Evolutionary conservation across 768 basidiomycete genomes (phyloP).

Genomic region (Rhodotorula diobovata): DNA sequence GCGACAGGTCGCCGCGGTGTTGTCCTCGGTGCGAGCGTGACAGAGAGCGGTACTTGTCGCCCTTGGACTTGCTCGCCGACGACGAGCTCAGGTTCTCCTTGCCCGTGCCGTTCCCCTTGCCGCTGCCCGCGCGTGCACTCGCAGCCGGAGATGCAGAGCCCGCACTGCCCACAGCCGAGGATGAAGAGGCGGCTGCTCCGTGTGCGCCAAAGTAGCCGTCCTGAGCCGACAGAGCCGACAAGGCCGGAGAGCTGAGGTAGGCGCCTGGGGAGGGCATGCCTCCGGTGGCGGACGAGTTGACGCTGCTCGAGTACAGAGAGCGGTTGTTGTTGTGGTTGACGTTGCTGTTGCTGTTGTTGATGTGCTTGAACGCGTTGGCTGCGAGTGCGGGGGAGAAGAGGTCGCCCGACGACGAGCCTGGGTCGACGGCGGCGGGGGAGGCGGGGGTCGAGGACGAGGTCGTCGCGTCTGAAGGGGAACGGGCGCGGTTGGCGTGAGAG

Average conservation of each 20-base stretch:
- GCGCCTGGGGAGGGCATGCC: neutral
- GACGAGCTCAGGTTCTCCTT: conserved; percentile 16
- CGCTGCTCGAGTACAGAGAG: neutral
- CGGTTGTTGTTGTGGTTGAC: neutral
- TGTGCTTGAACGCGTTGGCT: neutral
- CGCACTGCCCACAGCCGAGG: neutral
- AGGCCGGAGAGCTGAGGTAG: neutral
- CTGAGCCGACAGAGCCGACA: neutral
- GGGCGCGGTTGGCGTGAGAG: conserved; percentile 2
- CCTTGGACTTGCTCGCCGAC: neutral
- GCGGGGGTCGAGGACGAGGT: neutral
- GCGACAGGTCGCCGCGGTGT: neutral
- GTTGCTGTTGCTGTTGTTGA: too few species aligned
- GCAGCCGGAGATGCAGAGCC: neutral
- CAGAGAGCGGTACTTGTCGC: conserved; percentile 31
- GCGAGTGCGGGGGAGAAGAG: conserved; percentile 14
- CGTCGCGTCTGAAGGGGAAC: neutral
- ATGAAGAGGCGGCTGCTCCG: neutral
- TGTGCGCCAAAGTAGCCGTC: conserved; percentile 12
- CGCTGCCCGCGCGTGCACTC: neutral
- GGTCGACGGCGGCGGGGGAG: neutral
- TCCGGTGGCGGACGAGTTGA: neutral
- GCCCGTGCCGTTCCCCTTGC: neutral
- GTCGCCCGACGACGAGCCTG: too few species aligned
- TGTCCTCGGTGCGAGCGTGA: conserved; percentile 16